These are phyloP conservation scores for Zoysia matrella DNA, from an alignment of 202 grass and related monocot species.

Conservation along the genomic window DNA sequence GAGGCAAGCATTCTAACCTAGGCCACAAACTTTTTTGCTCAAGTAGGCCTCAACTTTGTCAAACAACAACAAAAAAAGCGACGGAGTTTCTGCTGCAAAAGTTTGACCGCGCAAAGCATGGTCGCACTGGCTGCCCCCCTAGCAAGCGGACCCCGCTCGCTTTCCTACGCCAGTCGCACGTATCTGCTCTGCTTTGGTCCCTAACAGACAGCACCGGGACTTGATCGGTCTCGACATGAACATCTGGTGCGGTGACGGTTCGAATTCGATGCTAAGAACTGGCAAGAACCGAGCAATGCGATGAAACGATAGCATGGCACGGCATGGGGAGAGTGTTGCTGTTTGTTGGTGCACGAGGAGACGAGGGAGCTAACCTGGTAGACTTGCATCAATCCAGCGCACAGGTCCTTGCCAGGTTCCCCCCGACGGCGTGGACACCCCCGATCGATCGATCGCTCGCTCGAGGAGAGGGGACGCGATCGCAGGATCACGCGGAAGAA, in stretches of 20 bases:
- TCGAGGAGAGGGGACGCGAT: neutral
- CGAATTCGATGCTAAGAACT: neutral
- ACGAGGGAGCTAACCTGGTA: slow-evolving; percentile 56
- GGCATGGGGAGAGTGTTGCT: too few species aligned
- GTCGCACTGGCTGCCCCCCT: neutral
- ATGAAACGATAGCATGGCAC: neutral
- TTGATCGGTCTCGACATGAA: neutral
- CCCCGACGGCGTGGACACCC: too few species aligned
- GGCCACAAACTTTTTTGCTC: neutral
- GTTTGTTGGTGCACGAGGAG: neutral
- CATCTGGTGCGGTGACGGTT: neutral
- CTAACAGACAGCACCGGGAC: neutral
- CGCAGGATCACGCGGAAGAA: slow-evolving; percentile 64
- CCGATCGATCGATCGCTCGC: neutral
- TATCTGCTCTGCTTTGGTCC: neutral
- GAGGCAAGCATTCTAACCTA: neutral
- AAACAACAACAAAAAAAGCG: neutral
- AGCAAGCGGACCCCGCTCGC: slow-evolving; percentile 23
- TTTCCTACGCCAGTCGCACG: neutral
- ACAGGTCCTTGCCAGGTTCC: slow-evolving; percentile 43
- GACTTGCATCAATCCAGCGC: slow-evolving; percentile 67
- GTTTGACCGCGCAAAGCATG: slow-evolving; percentile 11
- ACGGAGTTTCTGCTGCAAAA: neutral
- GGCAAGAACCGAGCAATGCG: neutral
- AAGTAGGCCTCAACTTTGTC: neutral